Conservation (phyloP, 73 alveolate genomes). For the Paraurostyla sp. region DNA sequence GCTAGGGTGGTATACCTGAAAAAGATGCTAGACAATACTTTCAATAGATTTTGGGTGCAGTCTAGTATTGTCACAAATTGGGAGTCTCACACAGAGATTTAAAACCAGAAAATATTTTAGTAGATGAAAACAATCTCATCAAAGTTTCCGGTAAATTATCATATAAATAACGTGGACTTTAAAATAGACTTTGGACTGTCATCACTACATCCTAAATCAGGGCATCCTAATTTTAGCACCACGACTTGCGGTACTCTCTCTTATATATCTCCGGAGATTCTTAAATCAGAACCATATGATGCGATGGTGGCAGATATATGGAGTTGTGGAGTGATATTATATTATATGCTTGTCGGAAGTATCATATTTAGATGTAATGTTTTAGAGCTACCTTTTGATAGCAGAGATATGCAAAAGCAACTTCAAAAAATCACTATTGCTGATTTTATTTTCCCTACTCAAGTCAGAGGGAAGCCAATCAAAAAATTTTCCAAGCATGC, state of each 20-base stretch:
- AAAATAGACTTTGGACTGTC: slow-evolving; percentile 56
- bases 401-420: not conserved
- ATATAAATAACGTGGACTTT: not conserved
- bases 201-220: not conserved
- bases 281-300: slow-evolving; percentile 71
- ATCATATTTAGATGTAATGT: not conserved
- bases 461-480: not conserved
- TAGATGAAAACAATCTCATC: slow-evolving; percentile 23
- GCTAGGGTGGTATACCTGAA: not conserved
- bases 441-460: not conserved
- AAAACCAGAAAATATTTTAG: slow-evolving; percentile 78
- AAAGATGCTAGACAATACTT: not conserved
- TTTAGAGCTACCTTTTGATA: slow-evolving; percentile 51
- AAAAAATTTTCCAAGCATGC: slow-evolving; percentile 37
- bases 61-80: slow-evolving; percentile 60
- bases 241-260: slow-evolving; percentile 81
- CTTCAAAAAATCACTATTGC: slow-evolving; percentile 21
- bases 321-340: slow-evolving; percentile 75
- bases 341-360: slow-evolving; percentile 43
- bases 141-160: slow-evolving; percentile 48
- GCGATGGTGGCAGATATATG: slow-evolving; percentile 79
- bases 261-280: slow-evolving; percentile 85
- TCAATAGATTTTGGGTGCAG: slow-evolving; percentile 9
- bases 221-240: slow-evolving; percentile 5
- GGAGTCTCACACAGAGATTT: slow-evolving; percentile 78